Conservation (phyloP, 306 rosid genomes). For the Hylodesmum podocarpum region DNA sequence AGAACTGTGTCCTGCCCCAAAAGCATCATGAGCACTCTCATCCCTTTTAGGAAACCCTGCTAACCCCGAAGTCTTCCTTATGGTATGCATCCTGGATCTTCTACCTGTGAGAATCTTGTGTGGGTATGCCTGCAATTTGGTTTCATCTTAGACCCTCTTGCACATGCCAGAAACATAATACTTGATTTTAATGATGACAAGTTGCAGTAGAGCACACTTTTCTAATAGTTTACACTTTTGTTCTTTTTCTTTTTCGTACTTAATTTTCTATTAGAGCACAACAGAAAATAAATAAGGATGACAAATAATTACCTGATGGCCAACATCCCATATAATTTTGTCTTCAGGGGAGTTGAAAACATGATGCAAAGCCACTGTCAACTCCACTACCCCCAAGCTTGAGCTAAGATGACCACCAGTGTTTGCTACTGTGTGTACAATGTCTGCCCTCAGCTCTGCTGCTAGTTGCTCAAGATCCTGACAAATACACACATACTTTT, state of each 20-base stretch:
- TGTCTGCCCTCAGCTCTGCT: conserved; percentile 80
- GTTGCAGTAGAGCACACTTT: not conserved
- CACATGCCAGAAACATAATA: not conserved
- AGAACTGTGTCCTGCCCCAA: conserved; percentile 91
- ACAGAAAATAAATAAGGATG: not conserved
- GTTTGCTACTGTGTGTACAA: conserved; percentile 63
- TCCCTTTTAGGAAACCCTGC: conserved; percentile 95
- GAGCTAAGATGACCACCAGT: conserved; percentile 94
- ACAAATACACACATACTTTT: not conserved
- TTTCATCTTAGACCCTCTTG: conserved; percentile 33
- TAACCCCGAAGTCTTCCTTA: conserved; percentile 89
- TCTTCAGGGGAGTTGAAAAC: conserved; percentile 85
- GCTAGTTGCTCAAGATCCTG: conserved; percentile 88
- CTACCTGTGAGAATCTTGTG: conserved; percentile 97
- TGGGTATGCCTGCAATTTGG: conserved; percentile 72
- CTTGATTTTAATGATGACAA: not conserved
- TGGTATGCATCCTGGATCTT: conserved; percentile 81
- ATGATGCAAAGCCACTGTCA: conserved; percentile 82
- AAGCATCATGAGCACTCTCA: conserved; percentile 87
- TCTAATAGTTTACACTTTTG: not conserved
- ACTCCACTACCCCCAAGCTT: conserved; percentile 92
- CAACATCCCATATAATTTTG: conserved; percentile 96
- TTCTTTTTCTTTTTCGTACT: not conserved
- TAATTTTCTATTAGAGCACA: not conserved
- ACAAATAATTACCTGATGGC: conserved; percentile 69